These are phyloP conservation scores for Sarcomyxa edulis DNA, from an alignment of 768 basidiomycete genomes.

Conservation along the genomic window DNA sequence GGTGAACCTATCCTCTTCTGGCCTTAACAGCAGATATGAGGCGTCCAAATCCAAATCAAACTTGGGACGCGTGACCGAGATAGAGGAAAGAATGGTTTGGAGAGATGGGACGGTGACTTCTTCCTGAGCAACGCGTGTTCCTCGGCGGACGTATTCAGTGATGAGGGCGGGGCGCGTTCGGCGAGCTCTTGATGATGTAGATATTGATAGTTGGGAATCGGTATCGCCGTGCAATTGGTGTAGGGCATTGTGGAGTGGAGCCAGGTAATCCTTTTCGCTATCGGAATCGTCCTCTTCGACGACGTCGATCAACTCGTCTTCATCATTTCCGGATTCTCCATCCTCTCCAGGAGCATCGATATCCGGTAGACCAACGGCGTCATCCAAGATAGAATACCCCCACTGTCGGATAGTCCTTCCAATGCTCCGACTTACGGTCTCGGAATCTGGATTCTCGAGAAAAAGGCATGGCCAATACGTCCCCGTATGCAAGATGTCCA, in stretches of 20 bases:
- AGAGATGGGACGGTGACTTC: slow-evolving; percentile 47
- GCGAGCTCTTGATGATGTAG: slow-evolving; percentile 24
- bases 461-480: slow-evolving; percentile 72
- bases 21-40: slow-evolving; percentile 42
- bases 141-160: slow-evolving; percentile 64
- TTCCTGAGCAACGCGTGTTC: slow-evolving; percentile 58
- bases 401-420: slow-evolving; percentile 59
- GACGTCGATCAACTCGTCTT: slow-evolving; percentile 60
- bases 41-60: slow-evolving; percentile 19
- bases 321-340: slow-evolving; percentile 31
- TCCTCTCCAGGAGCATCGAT: slow-evolving; percentile 21
- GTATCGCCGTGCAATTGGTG: slow-evolving; percentile 46
- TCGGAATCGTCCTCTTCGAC: slow-evolving; percentile 55
- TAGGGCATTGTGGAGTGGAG: slow-evolving; percentile 65
- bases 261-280: slow-evolving; percentile 51
- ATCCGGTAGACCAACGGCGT: slow-evolving; percentile 56
- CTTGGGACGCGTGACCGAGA: slow-evolving; percentile 27
- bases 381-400: slow-evolving; percentile 65
- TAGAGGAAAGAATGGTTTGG: slow-evolving; percentile 37
- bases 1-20: slow-evolving; percentile 45
- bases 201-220: slow-evolving; percentile 26
- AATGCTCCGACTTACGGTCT: slow-evolving; percentile 59
- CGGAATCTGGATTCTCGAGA: slow-evolving; percentile 72
- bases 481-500: slow-evolving; percentile 57
- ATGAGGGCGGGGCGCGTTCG: slow-evolving; percentile 20